Conservation (phyloP, 805 yeast species). For the Yamadazyma philogaea region DNA sequence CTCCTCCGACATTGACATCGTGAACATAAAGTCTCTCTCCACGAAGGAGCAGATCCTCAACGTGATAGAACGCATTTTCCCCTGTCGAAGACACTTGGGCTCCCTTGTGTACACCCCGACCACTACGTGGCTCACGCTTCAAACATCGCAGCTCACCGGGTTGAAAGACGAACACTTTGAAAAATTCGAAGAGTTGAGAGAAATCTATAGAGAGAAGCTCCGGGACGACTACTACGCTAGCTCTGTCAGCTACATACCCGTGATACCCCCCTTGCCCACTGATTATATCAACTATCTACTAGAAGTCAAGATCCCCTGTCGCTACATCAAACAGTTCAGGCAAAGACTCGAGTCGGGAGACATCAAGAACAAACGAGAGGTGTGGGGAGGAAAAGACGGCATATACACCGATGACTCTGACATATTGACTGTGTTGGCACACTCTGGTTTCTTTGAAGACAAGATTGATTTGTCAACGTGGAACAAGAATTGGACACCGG, state of each 20-base stretch:
- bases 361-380: slow-evolving; percentile 31
- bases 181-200: slow-evolving; percentile 27
- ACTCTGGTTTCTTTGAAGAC: slow-evolving; percentile 61
- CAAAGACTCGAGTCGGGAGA: slow-evolving; percentile 43
- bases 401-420: slow-evolving; percentile 94
- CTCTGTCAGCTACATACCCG: slow-evolving; percentile 30
- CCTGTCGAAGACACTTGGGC: slow-evolving; percentile 44
- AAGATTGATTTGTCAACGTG: slow-evolving; percentile 28
- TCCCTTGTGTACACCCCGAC: slow-evolving; percentile 55
- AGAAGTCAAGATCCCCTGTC: slow-evolving; percentile 54
- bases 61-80: slow-evolving; percentile 25
- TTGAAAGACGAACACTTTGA: slow-evolving; percentile 29
- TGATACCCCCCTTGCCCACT: slow-evolving; percentile 35
- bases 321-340: slow-evolving; percentile 36
- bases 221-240: slow-evolving; percentile 22
- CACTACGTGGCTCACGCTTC: slow-evolving; percentile 47
- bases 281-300: slow-evolving; percentile 42
- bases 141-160: slow-evolving; percentile 28
- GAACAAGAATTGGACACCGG: slow-evolving; percentile 28
- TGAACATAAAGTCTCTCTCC: background rate
- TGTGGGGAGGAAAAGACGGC: slow-evolving; percentile 84
- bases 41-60: slow-evolving; percentile 19
- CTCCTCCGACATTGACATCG: background rate
- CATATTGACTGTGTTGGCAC: slow-evolving; percentile 68
- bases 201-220: slow-evolving; percentile 23